Percentiles rank a stretch among this genome's conserved stretches.
These are phyloP conservation scores for Hypoxylon sp. DNA, from an alignment of 2,329 filamentous ascomycete species.

Conservation along the genomic window DNA sequence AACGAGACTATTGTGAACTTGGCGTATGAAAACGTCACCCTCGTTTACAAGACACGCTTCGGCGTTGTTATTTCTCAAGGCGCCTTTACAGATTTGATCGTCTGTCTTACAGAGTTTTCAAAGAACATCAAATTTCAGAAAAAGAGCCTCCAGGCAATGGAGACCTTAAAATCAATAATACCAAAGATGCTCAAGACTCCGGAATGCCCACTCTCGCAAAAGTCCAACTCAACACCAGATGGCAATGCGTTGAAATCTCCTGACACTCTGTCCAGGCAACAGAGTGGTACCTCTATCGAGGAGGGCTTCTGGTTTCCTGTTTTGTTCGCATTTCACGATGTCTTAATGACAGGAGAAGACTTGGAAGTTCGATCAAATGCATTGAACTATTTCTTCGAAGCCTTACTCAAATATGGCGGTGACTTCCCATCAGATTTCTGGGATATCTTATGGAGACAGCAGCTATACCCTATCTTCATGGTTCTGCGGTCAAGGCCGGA, in stretches of 20 bases:
- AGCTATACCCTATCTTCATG: conserved; percentile 98
- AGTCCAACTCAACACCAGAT: conserved; percentile 59
- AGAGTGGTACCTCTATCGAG: conserved; percentile 87
- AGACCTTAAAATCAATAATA: conserved; percentile 92
- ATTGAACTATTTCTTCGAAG: conserved; percentile 96
- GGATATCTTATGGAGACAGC: conserved; percentile 97
- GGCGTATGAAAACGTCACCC: conserved; percentile 95
- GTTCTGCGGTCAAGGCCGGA: conserved; percentile 96
- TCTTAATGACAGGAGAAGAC: conserved; percentile 98
- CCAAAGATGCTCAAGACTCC: conserved; percentile 95
- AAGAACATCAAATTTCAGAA: conserved; percentile 99
- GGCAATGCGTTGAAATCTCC: conserved; percentile 59
- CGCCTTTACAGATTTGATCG: conserved; percentile 94
- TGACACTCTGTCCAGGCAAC: conserved; percentile 66
- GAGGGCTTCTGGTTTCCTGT: conserved; percentile 99
- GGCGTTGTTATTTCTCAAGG: conserved; percentile 96
- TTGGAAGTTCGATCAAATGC: conserved; percentile 93
- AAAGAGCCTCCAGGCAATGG: conserved; percentile 96
- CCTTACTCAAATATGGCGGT: conserved; percentile 88
- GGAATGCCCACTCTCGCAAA: conserved; percentile 89
- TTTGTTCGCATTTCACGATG: conserved; percentile 97
- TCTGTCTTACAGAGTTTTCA: conserved; percentile 97
- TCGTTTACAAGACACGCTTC: conserved; percentile 96
- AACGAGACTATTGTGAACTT: conserved; percentile 97
- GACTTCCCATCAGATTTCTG: conserved; percentile 96